phyloP scores from a whole-genome alignment of 2,329 filamentous ascomycete species.

The Diplodia mutila region DNA sequence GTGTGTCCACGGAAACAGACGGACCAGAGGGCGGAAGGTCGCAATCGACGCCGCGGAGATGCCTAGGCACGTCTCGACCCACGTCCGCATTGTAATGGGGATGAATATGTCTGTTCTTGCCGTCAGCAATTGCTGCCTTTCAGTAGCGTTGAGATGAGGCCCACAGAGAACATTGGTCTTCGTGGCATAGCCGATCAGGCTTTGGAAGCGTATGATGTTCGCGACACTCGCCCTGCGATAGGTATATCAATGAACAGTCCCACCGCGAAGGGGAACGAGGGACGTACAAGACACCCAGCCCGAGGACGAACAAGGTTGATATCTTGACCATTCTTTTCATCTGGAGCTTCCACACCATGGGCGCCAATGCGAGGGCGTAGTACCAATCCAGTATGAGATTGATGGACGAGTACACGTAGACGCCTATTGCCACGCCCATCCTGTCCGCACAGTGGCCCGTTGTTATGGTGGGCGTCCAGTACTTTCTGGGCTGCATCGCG shows the following conservation, averaged over 20 bases:
- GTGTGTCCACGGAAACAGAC: no score
- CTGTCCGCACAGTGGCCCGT: not conserved
- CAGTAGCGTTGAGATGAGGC: no score
- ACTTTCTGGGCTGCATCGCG: not conserved
- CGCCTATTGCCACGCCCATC: not conserved
- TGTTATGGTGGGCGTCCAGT: constrained; percentile 1
- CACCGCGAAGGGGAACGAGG: not conserved
- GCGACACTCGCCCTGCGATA: not conserved
- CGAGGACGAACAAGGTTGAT: not conserved
- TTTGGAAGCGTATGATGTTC: not conserved
- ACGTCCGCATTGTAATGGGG: no score
- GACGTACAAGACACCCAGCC: constrained; percentile 9
- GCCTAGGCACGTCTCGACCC: no score
- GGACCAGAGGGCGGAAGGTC: no score
- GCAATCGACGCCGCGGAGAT: no score
- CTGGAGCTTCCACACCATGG: constrained; percentile 15
- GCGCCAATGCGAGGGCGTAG: constrained; percentile 14
- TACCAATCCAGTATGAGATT: constrained; percentile 13
- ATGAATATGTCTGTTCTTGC: no score
- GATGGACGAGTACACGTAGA: constrained; percentile 12
- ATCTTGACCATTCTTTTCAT: constrained; percentile 6
- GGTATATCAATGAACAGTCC: not conserved
- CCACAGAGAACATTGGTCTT: no score
- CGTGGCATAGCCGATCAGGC: no score
- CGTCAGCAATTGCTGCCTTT: no score